Evolutionary conservation across 495 filamentous ascomycete genomes (phyloP).

Genomic region (Penicillium daleae): DNA sequence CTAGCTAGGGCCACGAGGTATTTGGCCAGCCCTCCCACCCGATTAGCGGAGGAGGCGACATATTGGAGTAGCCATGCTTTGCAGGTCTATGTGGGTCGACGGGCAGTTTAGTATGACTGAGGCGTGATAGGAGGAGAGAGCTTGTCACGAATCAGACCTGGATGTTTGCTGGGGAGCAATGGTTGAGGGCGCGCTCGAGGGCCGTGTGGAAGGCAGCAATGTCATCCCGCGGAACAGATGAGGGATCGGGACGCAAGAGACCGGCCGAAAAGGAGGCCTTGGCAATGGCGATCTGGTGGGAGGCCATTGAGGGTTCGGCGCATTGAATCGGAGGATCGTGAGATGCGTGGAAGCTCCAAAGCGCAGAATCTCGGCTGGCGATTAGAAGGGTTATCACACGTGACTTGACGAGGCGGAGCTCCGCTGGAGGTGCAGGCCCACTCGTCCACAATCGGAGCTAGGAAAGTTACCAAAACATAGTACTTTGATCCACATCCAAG

Average conservation of each 20-base stretch:
- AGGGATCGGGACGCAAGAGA: constrained; percentile 76
- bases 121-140: constrained; percentile 30
- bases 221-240: constrained; percentile 68
- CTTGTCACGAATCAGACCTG: constrained; percentile 78
- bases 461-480: no score
- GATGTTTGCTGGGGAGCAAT: constrained; percentile 83
- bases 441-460: no score
- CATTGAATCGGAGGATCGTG: background rate
- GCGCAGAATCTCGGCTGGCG: background rate
- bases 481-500: no score
- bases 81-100: constrained; percentile 67
- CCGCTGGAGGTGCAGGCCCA: background rate
- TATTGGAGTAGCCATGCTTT: constrained; percentile 82
- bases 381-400: constrained; percentile 16
- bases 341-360: background rate
- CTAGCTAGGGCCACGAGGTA: constrained; percentile 72
- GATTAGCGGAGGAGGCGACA: constrained; percentile 67
- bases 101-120: constrained; percentile 48
- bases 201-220: constrained; percentile 71
- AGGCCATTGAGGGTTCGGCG: constrained; percentile 56
- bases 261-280: constrained; percentile 79
- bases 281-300: constrained; percentile 77
- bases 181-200: constrained; percentile 67
- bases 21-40: constrained; percentile 70
- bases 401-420: constrained; percentile 5